A percentile compares a stretch with the other conserved stretches of the same genome.
Evolutionary conservation across 176 grass and related monocot genomes (phyloP).

Genomic region (Oryza officinalis): DNA sequence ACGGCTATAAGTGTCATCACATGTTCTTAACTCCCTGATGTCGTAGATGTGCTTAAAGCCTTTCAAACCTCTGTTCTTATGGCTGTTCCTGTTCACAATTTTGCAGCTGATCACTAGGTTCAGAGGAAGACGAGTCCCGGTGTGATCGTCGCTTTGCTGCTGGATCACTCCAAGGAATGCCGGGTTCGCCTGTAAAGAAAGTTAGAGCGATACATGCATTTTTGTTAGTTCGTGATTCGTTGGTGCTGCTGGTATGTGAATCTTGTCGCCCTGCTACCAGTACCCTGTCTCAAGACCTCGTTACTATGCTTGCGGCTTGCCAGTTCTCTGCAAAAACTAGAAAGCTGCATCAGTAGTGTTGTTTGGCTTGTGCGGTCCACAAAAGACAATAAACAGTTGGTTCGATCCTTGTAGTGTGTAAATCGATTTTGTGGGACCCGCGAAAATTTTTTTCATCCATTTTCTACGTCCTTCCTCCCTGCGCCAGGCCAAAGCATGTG

Average conservation of each 20-base stretch:
- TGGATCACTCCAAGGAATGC: slow-evolving; percentile 13
- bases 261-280: slow-evolving; percentile 5
- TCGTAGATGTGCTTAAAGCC: no score
- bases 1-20: neutral
- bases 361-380: no score
- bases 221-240: slow-evolving; percentile 14
- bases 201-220: slow-evolving; percentile 9
- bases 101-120: slow-evolving; percentile 51
- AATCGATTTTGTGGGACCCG: no score
- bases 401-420: no score
- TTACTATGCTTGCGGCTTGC: neutral
- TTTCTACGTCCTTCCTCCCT: no score
- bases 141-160: slow-evolving; percentile 29
- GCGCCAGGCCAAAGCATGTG: no score
- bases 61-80: neutral
- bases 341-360: no score
- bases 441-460: no score
- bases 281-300: slow-evolving; percentile 2
- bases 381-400: no score
- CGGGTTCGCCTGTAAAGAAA: slow-evolving; percentile 33
- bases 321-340: neutral
- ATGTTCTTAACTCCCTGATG: neutral
- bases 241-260: slow-evolving; percentile 2
- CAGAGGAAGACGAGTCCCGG: slow-evolving; percentile 64
- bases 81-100: neutral